Conservation (phyloP, 495 filamentous ascomycete species). For the Xylaria grammica region DNA sequence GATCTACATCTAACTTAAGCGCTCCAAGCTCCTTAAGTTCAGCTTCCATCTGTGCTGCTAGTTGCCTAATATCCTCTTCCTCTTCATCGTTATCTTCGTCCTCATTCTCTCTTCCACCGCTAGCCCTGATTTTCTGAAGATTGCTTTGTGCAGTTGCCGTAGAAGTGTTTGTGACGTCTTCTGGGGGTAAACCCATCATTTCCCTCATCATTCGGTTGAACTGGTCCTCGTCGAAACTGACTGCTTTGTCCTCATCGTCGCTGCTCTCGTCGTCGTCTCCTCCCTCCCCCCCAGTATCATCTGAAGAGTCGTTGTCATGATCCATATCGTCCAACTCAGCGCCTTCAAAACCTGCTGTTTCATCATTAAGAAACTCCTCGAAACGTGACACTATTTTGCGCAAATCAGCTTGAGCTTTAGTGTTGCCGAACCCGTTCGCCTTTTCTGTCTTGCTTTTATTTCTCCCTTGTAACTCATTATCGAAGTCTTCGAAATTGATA, state of each 20-base stretch:
- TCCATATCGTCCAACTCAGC: conserved; percentile 80
- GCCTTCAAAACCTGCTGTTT: conserved; percentile 77
- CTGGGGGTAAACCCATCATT: conserved; percentile 83
- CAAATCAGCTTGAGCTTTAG: conserved; percentile 78
- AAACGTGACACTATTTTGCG: conserved; percentile 89
- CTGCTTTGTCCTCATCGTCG: conserved; percentile 73
- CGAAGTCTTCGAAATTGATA: conserved; percentile 87
- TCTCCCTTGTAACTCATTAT: conserved; percentile 67
- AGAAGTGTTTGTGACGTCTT: conserved; percentile 21
- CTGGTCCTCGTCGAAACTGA: conserved; percentile 82
- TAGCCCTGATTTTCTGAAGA: background rate
- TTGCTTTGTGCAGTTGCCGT: background rate
- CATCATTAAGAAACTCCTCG: conserved; percentile 91
- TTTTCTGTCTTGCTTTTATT: conserved; percentile 27
- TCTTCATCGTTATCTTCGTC: conserved; percentile 53
- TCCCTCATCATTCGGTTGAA: conserved; percentile 89
- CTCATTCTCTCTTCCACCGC: conserved; percentile 39
- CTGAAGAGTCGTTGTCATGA: conserved; percentile 66
- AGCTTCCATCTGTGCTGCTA: conserved; percentile 78
- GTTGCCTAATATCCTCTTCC: conserved; percentile 69
- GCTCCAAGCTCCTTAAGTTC: conserved; percentile 82
- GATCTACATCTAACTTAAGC: conserved; percentile 62
- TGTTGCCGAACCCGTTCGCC: conserved; percentile 70
- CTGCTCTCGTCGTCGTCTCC: conserved; percentile 47
- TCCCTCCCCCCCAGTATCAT: conserved; percentile 42